phyloP scores from a whole-genome alignment of 2,329 filamentous ascomycete species.

The Endocalyx cinctus region DNA sequence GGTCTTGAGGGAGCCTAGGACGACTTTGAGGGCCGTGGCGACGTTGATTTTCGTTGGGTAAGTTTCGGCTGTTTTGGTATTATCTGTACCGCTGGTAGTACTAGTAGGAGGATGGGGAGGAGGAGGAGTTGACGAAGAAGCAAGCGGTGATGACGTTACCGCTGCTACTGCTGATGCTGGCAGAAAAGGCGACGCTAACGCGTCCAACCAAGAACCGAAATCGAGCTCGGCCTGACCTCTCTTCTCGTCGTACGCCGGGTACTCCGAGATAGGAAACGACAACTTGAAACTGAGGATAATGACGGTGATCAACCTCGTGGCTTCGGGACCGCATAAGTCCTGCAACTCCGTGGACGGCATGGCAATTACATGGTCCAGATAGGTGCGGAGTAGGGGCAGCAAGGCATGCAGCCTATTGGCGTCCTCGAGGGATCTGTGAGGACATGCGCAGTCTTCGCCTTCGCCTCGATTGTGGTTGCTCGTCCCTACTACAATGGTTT shows the following conservation, averaged over 20 bases:
- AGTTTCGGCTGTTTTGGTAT: too few species aligned
- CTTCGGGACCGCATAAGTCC: conserved; percentile 38
- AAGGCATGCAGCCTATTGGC: conserved; percentile 13
- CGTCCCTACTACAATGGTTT: too few species aligned
- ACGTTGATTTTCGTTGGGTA: conserved; percentile 37
- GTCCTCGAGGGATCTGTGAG: too few species aligned
- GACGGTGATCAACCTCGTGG: conserved; percentile 35
- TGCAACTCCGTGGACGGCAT: conserved; percentile 24
- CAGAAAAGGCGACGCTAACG: too few species aligned
- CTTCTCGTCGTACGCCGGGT: conserved; percentile 32
- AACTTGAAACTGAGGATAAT: conserved; percentile 41
- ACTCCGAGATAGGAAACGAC: conserved; percentile 38
- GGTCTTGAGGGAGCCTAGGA: conserved; percentile 40
- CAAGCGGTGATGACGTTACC: too few species aligned
- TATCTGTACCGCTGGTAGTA: too few species aligned
- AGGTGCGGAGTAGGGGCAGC: conserved; percentile 19
- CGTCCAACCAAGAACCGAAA: conserved; percentile 26
- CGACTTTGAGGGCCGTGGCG: conserved; percentile 39
- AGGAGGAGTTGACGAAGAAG: too few species aligned
- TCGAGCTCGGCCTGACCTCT: conserved; percentile 35
- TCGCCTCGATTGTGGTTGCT: too few species aligned
- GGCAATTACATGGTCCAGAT: conserved; percentile 28
- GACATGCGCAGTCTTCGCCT: too few species aligned
- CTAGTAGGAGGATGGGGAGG: too few species aligned
- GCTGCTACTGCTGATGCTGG: too few species aligned